Base-by-base conservation (phyloP, 768 basidiomycete species). In the Calocera cornea region DNA sequence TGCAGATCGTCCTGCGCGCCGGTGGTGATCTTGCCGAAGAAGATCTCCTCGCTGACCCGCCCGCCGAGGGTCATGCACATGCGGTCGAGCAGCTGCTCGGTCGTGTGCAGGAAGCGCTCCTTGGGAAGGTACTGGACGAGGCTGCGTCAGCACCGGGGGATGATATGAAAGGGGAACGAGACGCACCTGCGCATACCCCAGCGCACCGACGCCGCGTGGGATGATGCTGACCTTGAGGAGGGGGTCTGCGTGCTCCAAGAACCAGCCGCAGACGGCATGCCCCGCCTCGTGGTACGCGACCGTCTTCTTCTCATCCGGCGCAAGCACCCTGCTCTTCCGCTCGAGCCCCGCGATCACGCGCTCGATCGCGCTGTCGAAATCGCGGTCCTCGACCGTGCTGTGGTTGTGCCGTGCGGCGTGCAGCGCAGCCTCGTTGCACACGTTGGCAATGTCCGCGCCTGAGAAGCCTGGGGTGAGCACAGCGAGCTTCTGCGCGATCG, bases 61-160 rank as follows among this genome's bases (percentile, higher is more conserved):
- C 97, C 97, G 67, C 97, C 97, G 27, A 99, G 83, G 0, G 97
- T 98, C 92, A 98, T 97, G 77, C 93, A 95, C 80, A 99, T 98
- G 66, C 93, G 84, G 76, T 99, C 95, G 33, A 84, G 75, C 83
- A 99, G 89, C 77, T 98, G 95, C 54, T 94, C 92, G 0, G 92
- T 94, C 7, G 95, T 92, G 69, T 95, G 86, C 24, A 99, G 86
- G 80, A 95, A 98, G 50, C 92, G 89, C 73, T 99, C 95, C 38
- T 93, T 89, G 66, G 94, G 95, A 3, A 97, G 83, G 77, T 98
- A 97, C 88, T 94, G 70, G 8, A 41, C 31, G n/a, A n/a, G n/a
- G n/a, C 34, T 31, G 27, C 19, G 47, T 68, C 24, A 68, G n/a
- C 27, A 40, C 50, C 14, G 34, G 33, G 72, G 14, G 75, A 66